Evolutionary conservation across 352 stramenopile genomes (phyloP), one percentile per base, ranked within the genome.

Genomic region (Stramenopiles sp.): DNA sequence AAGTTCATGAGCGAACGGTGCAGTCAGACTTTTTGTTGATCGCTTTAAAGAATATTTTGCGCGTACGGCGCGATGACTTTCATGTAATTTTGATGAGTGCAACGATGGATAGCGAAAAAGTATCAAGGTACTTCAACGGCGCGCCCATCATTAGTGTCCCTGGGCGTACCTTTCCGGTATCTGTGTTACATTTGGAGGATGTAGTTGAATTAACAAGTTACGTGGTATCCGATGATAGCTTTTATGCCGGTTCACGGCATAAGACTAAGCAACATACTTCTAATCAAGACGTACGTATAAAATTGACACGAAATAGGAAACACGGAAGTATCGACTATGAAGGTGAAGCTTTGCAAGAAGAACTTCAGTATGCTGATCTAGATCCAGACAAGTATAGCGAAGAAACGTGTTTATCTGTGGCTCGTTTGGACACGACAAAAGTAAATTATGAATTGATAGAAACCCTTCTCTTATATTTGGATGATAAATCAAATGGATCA

Each of bases 21-120:
- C 95, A 96, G 81, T 97, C 92, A 0, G 95, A 98, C 83, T 98
- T 98, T 83, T 84, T 98, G 71, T 87, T 98, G 32, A 97, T 98
- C 83, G 83, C 95, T 75, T 88, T 98, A 85, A 4, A 14, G 14
- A 94, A 89, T 84, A 82, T 89, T 29, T 90, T 98, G 75, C 85
- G 95, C 0, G 87, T 88, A 76, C 87, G 90, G 30, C 87, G 90
- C 30, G 87, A 87, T 25, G 86, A 96, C 82, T 87, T 97, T 29
- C 92, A 94, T 84, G 84, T 97, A 0, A 90, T 97, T 44, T 84
- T 97, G 1, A 98, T 98, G 95, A 96, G 89, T 82, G 95, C 95
- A 1, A 98, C 95, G 0, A 94, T 98, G 67, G 92, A 97, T 80
- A 92, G 92, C 0, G 88, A 96, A 32, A 96, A 97, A 80, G 92